Base-by-base conservation (phyloP, 2,329 filamentous ascomycete genomes). In the Fusarium sp. region DNA sequence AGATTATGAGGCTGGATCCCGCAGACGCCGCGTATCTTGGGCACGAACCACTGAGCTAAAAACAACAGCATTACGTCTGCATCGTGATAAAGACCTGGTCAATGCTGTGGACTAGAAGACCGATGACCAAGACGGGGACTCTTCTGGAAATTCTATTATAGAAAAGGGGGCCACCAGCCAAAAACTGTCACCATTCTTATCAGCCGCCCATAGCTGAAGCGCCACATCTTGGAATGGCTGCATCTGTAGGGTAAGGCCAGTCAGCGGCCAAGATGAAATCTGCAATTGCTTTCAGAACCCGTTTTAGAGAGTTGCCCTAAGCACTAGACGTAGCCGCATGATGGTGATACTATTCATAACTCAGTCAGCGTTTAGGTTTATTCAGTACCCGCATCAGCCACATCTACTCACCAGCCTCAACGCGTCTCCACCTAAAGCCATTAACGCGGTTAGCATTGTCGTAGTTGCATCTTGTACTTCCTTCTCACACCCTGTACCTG, bases 51-150 rank as follows among this genome's bases (percentile, higher is more conserved):
- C 32, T 56, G 49, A 63, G 64, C 56, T 67, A 68, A 67, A 67
- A 70, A 59, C 63, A 70, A 64, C 61, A 20, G 44, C 45, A 56
- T 71, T 69, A 67, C 71, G 68, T 74, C 68, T 69, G 37, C 69
- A 61, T 44, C 54, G 45, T 55, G 46, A 52, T 59, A 57, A 50
- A 67, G 45, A 54, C 56, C 45, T 73, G 60, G 69, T 70, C 69
- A 70, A 50, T 62, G 69, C 69, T 72, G 60, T 44, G 26, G 20
- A 23, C 67, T 58, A 67, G 27, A 48, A 48, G 64, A 52, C 40
- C 20, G 35, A 49, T 58, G 52, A 26, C 48, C 42, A 20, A 65
- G 38, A 57, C 13, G 35, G 37, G 48, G 33, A 53, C 40, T 50
- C 60, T 72, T 70, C 65, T 73, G 56, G 69, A 67, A 73, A 60